Base-by-base conservation (phyloP, 2,329 filamentous ascomycete genomes). In the Penicillium janthinellum region DNA sequence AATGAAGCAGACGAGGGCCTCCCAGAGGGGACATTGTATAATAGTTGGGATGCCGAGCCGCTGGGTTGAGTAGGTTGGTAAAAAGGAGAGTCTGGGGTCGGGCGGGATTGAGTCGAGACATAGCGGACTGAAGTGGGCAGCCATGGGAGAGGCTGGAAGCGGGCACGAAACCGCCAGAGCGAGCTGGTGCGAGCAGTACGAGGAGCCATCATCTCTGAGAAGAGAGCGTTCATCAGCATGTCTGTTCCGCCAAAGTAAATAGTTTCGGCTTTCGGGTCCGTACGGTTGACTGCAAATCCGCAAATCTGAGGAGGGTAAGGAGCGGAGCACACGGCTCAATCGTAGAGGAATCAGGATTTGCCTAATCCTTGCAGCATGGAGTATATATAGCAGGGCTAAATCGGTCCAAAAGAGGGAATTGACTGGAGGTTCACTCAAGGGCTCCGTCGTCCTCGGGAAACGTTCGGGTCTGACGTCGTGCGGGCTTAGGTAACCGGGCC, bases 271-370 rank as follows among this genome's bases (percentile, higher is more conserved):
- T 57, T 55, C 22, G 48, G 56, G 57, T 49, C 57, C 57, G 65
- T 71, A 76, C 74, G 49, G 68, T 69, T 61, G 68, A 61, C 66
- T 69, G 71, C 72, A 75, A 71, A 31, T 60, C 67, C 61, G 61
- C 54, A 58, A 62, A 35, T 67, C 37, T 54, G 56, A 37, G 25
- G 49, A 59, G 37, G 51, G 57, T 60, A 67, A 66, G 38, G 65
- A 67, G 64, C 60, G 69, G 61, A 67, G 67, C 65, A 59, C 65
- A 64, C 62, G 62, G 72, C 69, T 65, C 64, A 61, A 60, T 42
- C 38, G 7, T 41, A 56, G 41, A 57, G 59, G 57, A 58, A 59
- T 66, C 64, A 68, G 62, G 50, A 48, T 57, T 49, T 49, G 67
- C 62, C 45, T 34, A 56, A 50, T 44, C 22, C 37, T 69, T 62